Evolutionary conservation across 176 grass and related monocot genomes (phyloP).

Genomic region (Oryza nivara): DNA sequence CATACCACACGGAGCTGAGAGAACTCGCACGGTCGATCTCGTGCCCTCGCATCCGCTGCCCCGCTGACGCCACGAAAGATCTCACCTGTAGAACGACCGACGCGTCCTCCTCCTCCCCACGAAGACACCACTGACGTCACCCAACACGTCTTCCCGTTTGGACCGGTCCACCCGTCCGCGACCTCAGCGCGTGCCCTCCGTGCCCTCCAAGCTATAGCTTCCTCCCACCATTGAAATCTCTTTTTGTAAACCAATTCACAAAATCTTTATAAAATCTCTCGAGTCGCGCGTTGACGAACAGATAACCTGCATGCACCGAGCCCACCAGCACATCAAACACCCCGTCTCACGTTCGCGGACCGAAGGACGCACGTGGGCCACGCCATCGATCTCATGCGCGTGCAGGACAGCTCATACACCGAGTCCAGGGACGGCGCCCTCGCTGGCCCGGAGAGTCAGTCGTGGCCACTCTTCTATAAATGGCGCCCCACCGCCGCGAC

Average conservation of each 20-base stretch:
- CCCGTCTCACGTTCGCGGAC: neutral
- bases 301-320: neutral
- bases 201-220: conserved; percentile 41
- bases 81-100: neutral
- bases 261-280: too few relatives aligned
- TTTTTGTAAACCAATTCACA: too few relatives aligned
- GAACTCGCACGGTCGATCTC: neutral
- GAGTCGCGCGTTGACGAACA: conserved; percentile 12
- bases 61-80: conserved; percentile 40
- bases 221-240: neutral
- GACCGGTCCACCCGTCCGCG: conserved; percentile 6
- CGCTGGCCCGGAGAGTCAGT: neutral
- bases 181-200: conserved; percentile 20
- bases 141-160: conserved; percentile 57
- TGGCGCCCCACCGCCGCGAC: neutral
- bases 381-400: neutral
- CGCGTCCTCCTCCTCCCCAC: neutral
- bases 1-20: neutral
- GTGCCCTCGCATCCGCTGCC: neutral
- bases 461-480: conserved; percentile 54
- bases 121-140: conserved; percentile 40
- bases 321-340: conserved; percentile 34
- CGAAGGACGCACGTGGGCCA: neutral
- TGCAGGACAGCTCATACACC: neutral
- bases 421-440: neutral